Percentiles rank a stretch among this genome's conserved stretches.
Conservation (phyloP, 331 rosid genomes). For the Saraca asoca region DNA sequence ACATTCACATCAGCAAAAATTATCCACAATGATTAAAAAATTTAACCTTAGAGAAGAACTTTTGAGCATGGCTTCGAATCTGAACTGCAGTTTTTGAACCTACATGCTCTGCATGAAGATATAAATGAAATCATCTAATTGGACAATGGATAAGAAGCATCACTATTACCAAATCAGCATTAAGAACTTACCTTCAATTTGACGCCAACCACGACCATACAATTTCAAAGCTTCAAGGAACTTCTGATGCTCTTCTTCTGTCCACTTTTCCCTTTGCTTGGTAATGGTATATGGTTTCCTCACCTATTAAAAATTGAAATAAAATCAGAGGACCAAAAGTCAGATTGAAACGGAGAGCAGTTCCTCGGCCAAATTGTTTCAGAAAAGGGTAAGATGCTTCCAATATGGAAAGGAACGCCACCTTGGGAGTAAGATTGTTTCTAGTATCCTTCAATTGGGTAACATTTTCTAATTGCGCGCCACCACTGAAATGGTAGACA, state of each 20-base stretch:
- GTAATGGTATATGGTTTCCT: slow-evolving; percentile 94
- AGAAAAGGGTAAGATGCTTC: not conserved
- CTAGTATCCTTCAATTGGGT: slow-evolving; percentile 38
- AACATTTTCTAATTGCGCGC: slow-evolving; percentile 38
- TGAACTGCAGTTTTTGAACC: slow-evolving; percentile 98
- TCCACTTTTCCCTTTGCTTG: slow-evolving; percentile 98
- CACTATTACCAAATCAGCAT: slow-evolving; percentile 10
- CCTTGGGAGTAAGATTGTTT: slow-evolving; percentile 57
- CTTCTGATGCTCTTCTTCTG: slow-evolving; percentile 89
- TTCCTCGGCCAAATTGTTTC: slow-evolving; percentile 14
- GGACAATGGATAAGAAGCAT: slow-evolving; percentile 7
- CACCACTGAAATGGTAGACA: slow-evolving; percentile 39
- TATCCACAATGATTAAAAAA: slow-evolving; percentile 3
- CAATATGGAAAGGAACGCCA: slow-evolving; percentile 32
- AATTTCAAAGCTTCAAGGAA: slow-evolving; percentile 92
- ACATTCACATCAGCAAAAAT: not conserved
- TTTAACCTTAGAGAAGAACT: slow-evolving; percentile 92
- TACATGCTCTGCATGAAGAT: slow-evolving; percentile 81
- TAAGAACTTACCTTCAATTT: slow-evolving; percentile 73
- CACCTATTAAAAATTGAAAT: slow-evolving; percentile 46
- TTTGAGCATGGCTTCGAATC: slow-evolving; percentile 99
- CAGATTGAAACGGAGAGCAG: slow-evolving; percentile 22
- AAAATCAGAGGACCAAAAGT: slow-evolving; percentile 13
- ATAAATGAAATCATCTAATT: slow-evolving; percentile 40
- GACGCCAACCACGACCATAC: slow-evolving; percentile 98